Conservation (phyloP, 345 rosid genomes). For the Melastoma malabathricum region DNA sequence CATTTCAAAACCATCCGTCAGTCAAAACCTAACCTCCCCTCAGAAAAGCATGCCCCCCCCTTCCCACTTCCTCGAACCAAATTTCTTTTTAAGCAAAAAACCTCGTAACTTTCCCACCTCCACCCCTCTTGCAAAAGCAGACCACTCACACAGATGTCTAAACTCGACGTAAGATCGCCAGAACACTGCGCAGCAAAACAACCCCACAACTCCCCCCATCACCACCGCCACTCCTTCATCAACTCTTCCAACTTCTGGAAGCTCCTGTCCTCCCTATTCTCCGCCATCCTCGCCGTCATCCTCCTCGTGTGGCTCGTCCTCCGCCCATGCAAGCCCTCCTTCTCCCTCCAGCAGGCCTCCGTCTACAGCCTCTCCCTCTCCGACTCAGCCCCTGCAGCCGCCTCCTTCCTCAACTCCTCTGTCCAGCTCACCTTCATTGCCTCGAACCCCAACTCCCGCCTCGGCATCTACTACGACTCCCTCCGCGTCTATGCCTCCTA, state of each 20-base stretch:
- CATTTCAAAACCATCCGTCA: too few relatives aligned
- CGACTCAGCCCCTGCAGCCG: slow-evolving; percentile 32
- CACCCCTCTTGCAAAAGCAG: background rate
- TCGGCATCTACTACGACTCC: slow-evolving; percentile 78
- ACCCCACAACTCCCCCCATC: slow-evolving; percentile 19
- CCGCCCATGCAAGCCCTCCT: slow-evolving; percentile 60
- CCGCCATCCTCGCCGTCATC: slow-evolving; percentile 40
- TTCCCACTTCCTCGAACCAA: too few relatives aligned
- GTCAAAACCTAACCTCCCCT: too few relatives aligned
- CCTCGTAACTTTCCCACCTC: background rate
- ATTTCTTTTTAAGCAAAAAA: too few relatives aligned
- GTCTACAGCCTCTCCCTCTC: slow-evolving; percentile 68
- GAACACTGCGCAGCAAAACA: slow-evolving; percentile 57
- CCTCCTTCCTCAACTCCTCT: slow-evolving; percentile 78
- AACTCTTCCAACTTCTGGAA: slow-evolving; percentile 20
- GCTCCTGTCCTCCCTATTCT: slow-evolving; percentile 42
- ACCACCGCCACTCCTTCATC: slow-evolving; percentile 19
- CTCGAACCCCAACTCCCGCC: slow-evolving; percentile 58
- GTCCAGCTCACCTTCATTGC: slow-evolving; percentile 60
- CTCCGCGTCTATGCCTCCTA: slow-evolving; percentile 52
- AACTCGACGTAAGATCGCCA: slow-evolving; percentile 40
- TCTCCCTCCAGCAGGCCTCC: slow-evolving; percentile 49
- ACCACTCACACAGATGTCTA: slow-evolving; percentile 45
- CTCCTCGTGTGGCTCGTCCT: slow-evolving; percentile 61
- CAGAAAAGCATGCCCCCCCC: too few relatives aligned